Conservation (phyloP, 768 basidiomycete species). For the Pisolithus microcarpus region DNA sequence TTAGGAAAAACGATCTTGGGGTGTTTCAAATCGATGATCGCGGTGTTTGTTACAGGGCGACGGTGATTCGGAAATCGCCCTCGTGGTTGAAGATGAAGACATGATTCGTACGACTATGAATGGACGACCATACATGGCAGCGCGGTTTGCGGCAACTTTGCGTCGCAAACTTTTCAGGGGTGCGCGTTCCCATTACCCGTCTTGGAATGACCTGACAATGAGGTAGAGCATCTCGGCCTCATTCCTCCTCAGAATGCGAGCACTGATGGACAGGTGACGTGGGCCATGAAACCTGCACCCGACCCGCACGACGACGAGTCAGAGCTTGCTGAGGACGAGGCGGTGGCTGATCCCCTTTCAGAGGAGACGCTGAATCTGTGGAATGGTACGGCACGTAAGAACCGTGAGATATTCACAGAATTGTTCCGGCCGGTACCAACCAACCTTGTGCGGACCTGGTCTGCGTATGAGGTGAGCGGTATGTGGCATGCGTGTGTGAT, state of each 20-base stretch:
- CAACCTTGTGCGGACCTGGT: constrained; percentile 74
- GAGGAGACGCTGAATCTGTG: constrained; percentile 54
- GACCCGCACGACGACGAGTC: constrained; percentile 62
- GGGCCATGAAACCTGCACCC: constrained; percentile 79
- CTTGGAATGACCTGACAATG: constrained; percentile 2
- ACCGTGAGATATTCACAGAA: constrained; percentile 81
- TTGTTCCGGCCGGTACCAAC: constrained; percentile 83
- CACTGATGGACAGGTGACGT: constrained; percentile 35
- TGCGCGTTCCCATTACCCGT: constrained; percentile 22
- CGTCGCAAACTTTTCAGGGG: constrained; percentile 80
- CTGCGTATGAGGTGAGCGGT: constrained; percentile 60
- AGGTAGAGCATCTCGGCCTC: constrained; percentile 78
- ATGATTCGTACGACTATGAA: constrained; percentile 72
- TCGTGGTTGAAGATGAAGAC: constrained; percentile 87
- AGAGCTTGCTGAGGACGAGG: constrained; percentile 44
- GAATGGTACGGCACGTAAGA: constrained; percentile 66
- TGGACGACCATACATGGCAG: constrained; percentile 62
- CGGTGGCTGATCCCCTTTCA: constrained; percentile 74
- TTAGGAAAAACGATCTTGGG: constrained; percentile 12
- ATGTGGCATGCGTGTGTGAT: neutral
- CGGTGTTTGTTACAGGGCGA: constrained; percentile 50
- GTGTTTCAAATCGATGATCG: constrained; percentile 2
- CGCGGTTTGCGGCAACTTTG: constrained; percentile 77
- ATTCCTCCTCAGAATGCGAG: constrained; percentile 58
- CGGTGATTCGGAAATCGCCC: constrained; percentile 90